Percentiles rank a stretch among this genome's conserved stretches.
Conservation (phyloP, 2,329 filamentous ascomycete species). For the Fusarium cicatricum region DNA sequence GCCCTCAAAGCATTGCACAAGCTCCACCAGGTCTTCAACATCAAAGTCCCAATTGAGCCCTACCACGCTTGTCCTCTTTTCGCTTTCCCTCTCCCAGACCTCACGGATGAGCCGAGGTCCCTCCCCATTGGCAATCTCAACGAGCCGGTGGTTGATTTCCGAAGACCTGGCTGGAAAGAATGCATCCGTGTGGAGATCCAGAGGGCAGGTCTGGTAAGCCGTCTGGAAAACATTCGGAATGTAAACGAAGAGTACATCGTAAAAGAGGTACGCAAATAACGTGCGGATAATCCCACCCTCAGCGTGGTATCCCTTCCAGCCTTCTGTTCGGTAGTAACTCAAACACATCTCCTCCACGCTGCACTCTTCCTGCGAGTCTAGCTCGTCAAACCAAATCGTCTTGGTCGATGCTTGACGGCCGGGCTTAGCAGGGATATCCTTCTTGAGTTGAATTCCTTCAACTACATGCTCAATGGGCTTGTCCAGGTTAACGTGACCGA, state of each 20-base stretch:
- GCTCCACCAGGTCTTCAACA: constrained; percentile 78
- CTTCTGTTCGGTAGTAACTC: constrained; percentile 80
- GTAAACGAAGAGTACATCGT: constrained; percentile 90
- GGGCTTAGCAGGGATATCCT: constrained; percentile 56
- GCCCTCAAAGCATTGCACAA: constrained; percentile 80
- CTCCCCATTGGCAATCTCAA: constrained; percentile 85
- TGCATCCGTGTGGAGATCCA: constrained; percentile 91
- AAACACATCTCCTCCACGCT: constrained; percentile 95
- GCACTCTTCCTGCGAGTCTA: constrained; percentile 75
- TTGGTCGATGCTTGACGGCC: constrained; percentile 64
- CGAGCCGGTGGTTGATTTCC: constrained; percentile 88
- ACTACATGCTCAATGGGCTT: constrained; percentile 79
- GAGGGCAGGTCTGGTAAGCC: constrained; percentile 88
- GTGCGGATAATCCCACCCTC: constrained; percentile 95
- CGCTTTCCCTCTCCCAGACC: constrained; percentile 74
- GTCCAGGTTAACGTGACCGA: constrained; percentile 81
- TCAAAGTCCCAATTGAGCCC: constrained; percentile 92
- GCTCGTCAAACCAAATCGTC: constrained; percentile 87
- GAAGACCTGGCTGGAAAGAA: constrained; percentile 88
- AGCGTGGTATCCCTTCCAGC: constrained; percentile 94
- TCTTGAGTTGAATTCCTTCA: constrained; percentile 79
- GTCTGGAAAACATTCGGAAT: constrained; percentile 98
- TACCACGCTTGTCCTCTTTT: constrained; percentile 82
- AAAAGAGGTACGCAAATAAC: constrained; percentile 89
- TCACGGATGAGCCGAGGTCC: constrained; percentile 71